Base-by-base conservation (phyloP, 371 early-diverging fungal genomes). In the Rhizopus arrhizus region DNA sequence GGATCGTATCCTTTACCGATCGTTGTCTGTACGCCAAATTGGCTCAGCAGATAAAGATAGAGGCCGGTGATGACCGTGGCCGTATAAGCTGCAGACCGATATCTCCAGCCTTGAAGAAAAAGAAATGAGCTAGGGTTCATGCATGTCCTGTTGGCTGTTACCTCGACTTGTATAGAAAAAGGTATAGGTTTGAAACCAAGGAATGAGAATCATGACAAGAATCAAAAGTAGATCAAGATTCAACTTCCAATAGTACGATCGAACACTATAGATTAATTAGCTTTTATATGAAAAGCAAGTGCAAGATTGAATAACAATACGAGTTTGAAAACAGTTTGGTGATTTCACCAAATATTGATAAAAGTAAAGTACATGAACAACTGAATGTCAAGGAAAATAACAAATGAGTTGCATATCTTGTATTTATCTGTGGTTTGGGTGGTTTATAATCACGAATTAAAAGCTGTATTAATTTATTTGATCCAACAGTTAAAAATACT, bases 341-440 rank as follows among this genome's bases (percentile, higher is more conserved):
- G 55, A 95, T 92, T 60, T 93, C 95, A 60, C 93, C 84, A 52
- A 94, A 84, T 11, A 95, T 82, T 46, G 95, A 81, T 62, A 93
- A 81, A 65, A 95, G 91, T 52, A 95, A 79, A 32, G 84, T 82
- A 65, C 93, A 88, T 31, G 91, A 85, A 59, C 83, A 81, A 32
- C 90, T 86, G 48, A 95, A 76, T n/a, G 91, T 89, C 13, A 87
- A 64, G 4, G 93, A 84, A 62, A 95, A 95, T n/a, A 90, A 69
- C 10, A 83, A 59, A 47, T 90, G 86, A 0, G 76, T 55, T 51
- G 58, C 33, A 32, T 64, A 58, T 8, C 56, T 12, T 3, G 59
- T 35, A n/a, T 38, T 50, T 13, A 32, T 31, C 22, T 31, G 2
- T 31, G 45, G 28, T 3, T 48, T 55, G 31, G 68, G 68, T 29